Evolutionary conservation across 768 basidiomycete genomes (phyloP).

Genomic region (Mycena vitilis): DNA sequence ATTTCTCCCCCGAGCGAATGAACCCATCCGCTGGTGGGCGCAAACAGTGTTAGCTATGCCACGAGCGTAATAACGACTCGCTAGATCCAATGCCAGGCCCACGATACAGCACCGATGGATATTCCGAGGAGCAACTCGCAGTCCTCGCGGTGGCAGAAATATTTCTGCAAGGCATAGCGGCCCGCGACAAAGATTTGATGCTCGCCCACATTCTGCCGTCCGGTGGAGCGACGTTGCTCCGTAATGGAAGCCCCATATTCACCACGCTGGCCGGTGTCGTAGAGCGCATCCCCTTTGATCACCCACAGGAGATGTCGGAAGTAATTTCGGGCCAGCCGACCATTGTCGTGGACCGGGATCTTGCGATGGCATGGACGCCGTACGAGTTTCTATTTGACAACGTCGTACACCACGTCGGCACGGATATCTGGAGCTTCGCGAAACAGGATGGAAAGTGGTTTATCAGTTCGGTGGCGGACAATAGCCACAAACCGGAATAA

Average conservation of each 20-base stretch:
- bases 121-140: slow-evolving; percentile 31
- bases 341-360: slow-evolving; percentile 26
- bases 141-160: slow-evolving; percentile 34
- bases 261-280: slow-evolving; percentile 29
- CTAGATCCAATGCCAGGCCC: not conserved
- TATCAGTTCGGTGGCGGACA: slow-evolving; percentile 33
- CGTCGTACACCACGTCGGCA: slow-evolving; percentile 29
- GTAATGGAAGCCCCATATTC: slow-evolving; percentile 31
- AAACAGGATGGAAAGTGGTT: slow-evolving; percentile 34
- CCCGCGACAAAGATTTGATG: slow-evolving; percentile 30
- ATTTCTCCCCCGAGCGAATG: too few species aligned
- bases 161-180: slow-evolving; percentile 29
- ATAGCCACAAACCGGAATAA: slow-evolving; percentile 6
- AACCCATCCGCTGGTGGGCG: too few species aligned
- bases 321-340: slow-evolving; percentile 22
- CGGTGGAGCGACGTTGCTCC: slow-evolving; percentile 33
- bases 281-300: slow-evolving; percentile 35
- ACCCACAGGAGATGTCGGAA: slow-evolving; percentile 26
- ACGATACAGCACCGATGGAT: slow-evolving; percentile 22
- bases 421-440: slow-evolving; percentile 35
- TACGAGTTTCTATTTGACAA: slow-evolving; percentile 34
- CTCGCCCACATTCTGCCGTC: slow-evolving; percentile 25
- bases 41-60: not conserved
- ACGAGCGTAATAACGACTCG: not conserved
- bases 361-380: slow-evolving; percentile 38